Evolutionary conservation across 305 asterid genomes (phyloP).

Genomic region (Fraxinus ornus): DNA sequence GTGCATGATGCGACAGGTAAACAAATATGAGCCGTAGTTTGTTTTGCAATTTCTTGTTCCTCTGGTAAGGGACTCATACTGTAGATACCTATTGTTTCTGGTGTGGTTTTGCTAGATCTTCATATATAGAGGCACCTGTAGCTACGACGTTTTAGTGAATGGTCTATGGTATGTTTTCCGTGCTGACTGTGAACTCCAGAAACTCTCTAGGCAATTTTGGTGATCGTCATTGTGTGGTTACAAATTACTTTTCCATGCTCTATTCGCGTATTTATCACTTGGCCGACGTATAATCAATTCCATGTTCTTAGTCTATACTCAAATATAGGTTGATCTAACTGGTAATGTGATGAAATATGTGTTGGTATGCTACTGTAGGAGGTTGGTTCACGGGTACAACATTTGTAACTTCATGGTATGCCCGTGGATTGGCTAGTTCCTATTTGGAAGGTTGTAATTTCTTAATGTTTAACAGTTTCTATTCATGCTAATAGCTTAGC

Average conservation of each 20-base stretch:
- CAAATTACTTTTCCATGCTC: neutral
- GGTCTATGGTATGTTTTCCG: slow-evolving; percentile 3
- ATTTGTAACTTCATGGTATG: too few species aligned
- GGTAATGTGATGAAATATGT: neutral
- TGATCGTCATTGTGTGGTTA: neutral
- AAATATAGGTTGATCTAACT: neutral
- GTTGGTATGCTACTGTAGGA: neutral
- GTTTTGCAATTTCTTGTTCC: slow-evolving; percentile 15
- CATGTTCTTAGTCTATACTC: neutral
- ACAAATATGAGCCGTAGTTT: slow-evolving; percentile 2
- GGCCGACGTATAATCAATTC: neutral
- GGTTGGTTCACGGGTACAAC: too few species aligned
- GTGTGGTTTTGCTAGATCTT: slow-evolving; percentile 21
- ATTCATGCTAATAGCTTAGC: too few species aligned
- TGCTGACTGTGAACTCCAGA: slow-evolving; percentile 20
- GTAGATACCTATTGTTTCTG: slow-evolving; percentile 40
- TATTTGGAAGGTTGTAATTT: too few species aligned
- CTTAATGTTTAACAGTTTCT: too few species aligned
- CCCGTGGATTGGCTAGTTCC: too few species aligned
- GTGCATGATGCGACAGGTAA: slow-evolving; percentile 5
- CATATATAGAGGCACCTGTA: slow-evolving; percentile 26
- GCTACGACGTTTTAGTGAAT: neutral
- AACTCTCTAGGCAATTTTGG: slow-evolving; percentile 27
- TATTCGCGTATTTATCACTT: neutral
- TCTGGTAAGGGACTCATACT: slow-evolving; percentile 8